Conservation (phyloP, 2,329 filamentous ascomycete genomes). For the Magnaporthiopsis incrustans region DNA sequence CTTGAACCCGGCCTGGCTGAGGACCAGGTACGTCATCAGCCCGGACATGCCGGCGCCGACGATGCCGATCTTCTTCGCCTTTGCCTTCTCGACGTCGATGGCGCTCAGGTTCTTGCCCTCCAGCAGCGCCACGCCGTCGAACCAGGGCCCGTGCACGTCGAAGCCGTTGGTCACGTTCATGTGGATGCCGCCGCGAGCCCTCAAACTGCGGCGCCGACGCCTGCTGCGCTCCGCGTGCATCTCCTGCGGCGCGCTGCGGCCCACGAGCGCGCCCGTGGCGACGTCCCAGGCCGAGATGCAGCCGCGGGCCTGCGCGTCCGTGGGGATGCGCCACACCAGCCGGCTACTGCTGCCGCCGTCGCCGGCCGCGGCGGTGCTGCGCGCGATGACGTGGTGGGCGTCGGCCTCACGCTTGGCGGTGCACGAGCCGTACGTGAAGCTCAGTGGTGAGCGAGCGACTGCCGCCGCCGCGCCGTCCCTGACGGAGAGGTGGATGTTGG, state of each 20-base stretch:
- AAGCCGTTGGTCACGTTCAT: conserved; percentile 44
- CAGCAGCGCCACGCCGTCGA: conserved; percentile 54
- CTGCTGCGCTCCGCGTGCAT: conserved; percentile 17
- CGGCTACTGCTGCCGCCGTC: conserved; percentile 9
- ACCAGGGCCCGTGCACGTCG: conserved; percentile 50
- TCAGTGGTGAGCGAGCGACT: conserved; percentile 1
- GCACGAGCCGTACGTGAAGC: conserved; percentile 11
- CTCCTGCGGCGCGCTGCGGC: conserved; percentile 12
- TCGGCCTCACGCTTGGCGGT: not conserved
- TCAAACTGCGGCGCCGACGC: conserved; percentile 15
- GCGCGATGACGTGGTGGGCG: conserved; percentile 11
- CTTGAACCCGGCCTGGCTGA: conserved; percentile 43
- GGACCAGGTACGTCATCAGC: conserved; percentile 48
- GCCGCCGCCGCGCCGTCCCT: conserved; percentile 1
- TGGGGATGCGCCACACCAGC: conserved; percentile 13
- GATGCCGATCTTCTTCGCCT: conserved; percentile 53
- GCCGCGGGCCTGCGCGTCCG: conserved; percentile 9
- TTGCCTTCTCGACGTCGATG: conserved; percentile 44
- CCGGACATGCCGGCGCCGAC: conserved; percentile 59
- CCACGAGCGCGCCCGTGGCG: conserved; percentile 9
- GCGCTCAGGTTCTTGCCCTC: conserved; percentile 43
- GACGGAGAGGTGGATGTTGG: conserved; percentile 13
- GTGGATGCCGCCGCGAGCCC: conserved; percentile 22
- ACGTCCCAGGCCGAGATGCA: conserved; percentile 13
- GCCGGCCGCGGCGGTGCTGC: not conserved